Percentiles rank a stretch among this genome's conserved stretches.
These are phyloP conservation scores for Sporisorium graminicola DNA, from an alignment of 1,284 basidiomycete species.

Conservation along the genomic window DNA sequence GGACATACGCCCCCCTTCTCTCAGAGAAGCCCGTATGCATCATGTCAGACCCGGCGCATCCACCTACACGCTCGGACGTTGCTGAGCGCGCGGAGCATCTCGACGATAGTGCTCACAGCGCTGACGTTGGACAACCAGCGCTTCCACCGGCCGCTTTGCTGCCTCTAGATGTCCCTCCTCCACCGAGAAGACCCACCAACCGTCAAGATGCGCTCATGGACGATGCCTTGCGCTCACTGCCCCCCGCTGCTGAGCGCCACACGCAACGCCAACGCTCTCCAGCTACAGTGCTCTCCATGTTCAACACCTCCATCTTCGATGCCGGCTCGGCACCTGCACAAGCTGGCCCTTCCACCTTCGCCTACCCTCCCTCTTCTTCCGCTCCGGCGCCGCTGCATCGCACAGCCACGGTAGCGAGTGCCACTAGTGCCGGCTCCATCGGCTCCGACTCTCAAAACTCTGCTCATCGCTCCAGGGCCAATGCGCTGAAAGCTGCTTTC, in stretches of 20 bases:
- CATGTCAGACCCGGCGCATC: slow-evolving; percentile 24
- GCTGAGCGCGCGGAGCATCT: not conserved
- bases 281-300: slow-evolving; percentile 38
- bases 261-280: slow-evolving; percentile 27
- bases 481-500: slow-evolving; percentile 30
- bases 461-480: slow-evolving; percentile 15
- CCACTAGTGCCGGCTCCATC: slow-evolving; percentile 10
- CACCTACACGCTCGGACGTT: slow-evolving; percentile 8
- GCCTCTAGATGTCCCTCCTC: slow-evolving; percentile 31
- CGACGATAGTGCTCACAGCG: not conserved
- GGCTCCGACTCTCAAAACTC: slow-evolving; percentile 28
- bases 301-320: slow-evolving; percentile 27
- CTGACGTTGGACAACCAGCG: slow-evolving; percentile 5
- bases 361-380: slow-evolving; percentile 20
- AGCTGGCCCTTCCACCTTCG: slow-evolving; percentile 13
- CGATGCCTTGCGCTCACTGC: slow-evolving; percentile 50
- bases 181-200: slow-evolving; percentile 34
- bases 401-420: slow-evolving; percentile 22
- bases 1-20: not conserved
- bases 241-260: slow-evolving; percentile 37
- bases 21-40: not conserved
- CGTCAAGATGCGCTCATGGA: slow-evolving; percentile 42
- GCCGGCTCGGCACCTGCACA: slow-evolving; percentile 8
- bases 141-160: slow-evolving; percentile 28
- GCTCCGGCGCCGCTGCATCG: slow-evolving; percentile 24